Base-by-base conservation (phyloP, 306 rosid genomes). In the Neltuma alba region DNA sequence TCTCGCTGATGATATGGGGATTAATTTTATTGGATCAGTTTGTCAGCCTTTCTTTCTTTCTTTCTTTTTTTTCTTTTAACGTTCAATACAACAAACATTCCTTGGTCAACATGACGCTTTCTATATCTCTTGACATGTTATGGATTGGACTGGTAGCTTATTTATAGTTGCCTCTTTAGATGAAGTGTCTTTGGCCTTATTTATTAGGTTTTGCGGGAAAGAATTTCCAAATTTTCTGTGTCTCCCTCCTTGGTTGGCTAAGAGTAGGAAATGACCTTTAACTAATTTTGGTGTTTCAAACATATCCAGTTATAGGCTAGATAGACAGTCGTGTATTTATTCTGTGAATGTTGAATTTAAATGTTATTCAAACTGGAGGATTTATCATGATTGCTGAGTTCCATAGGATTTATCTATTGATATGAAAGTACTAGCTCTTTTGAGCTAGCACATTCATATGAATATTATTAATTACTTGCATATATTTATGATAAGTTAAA, bases 401-500 rank as follows among this genome's bases (percentile, higher is more conserved):
- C 25, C 31, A 23, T 36, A 60, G 50, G 36, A 33, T 33, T 33
- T 5, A 33, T 47, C n/a, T n/a, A n/a, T n/a, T n/a, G n/a, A n/a
- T n/a, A n/a, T n/a, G n/a, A n/a, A n/a, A n/a, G n/a, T n/a, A n/a
- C n/a, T n/a, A 55, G 21, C 68, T 25, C 37, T 9, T 0, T 66
- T 8, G 27, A 47, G 20, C 42, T 18, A 9, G 18, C 18, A 54
- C 61, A n/a, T 3, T 21, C 30, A 21, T 21, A 54, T 54, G 28
- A 54, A 54, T 54, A 70, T 11, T 7, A 31, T 64, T 71, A 15
- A 30, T 78, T 41, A 31, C 57, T 72, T 72, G 14, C 41, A 52
- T 77, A 31, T 65, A 31, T 71, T 82, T 54, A 60, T 62, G 74
- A 50, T 62, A 68, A 48, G 23, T 70, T 61, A 50, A 61, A 61